Evolutionary conservation across 805 yeast species (phyloP).

Genomic region (Lipomyces yamanashiensis): DNA sequence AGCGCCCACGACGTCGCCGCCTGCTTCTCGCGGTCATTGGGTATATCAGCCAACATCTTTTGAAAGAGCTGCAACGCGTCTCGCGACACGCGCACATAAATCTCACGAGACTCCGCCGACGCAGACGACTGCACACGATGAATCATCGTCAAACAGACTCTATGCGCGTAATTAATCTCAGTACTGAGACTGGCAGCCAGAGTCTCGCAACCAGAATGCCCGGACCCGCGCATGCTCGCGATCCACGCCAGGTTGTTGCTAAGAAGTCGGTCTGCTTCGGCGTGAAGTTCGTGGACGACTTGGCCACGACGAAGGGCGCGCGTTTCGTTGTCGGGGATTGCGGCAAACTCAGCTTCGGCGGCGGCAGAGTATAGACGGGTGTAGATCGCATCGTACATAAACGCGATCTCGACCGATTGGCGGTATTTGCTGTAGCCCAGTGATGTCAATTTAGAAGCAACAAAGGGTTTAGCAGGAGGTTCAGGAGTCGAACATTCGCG

Average conservation of each 20-base stretch:
- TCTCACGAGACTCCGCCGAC: constrained; percentile 24
- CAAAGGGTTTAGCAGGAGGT: constrained; percentile 19
- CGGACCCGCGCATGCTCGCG: constrained; percentile 9
- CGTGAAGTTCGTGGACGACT: constrained; percentile 20
- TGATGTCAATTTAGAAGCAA: constrained; percentile 12
- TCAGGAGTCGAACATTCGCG: constrained; percentile 18
- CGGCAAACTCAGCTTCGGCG: constrained; percentile 30
- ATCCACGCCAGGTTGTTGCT: constrained; percentile 23
- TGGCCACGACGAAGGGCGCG: constrained; percentile 20
- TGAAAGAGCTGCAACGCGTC: constrained; percentile 26
- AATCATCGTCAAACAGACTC: constrained; percentile 32
- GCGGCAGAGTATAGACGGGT: constrained; percentile 29
- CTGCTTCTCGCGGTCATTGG: constrained; percentile 13
- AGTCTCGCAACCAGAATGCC: constrained; percentile 5
- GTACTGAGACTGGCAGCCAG: constrained; percentile 14
- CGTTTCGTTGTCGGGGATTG: constrained; percentile 7
- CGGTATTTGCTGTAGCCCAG: constrained; percentile 25
- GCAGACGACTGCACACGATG: constrained; percentile 25
- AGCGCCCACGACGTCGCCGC: constrained; percentile 33
- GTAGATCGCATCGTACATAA: constrained; percentile 33
- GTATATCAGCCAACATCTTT: constrained; percentile 23
- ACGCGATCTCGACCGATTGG: constrained; percentile 30
- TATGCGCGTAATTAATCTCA: constrained; percentile 22
- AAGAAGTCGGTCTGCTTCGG: constrained; percentile 22
- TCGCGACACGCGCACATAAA: constrained; percentile 25